phyloP scores from a whole-genome alignment of 306 rosid genomes.

The Macrotyloma uniflorum region DNA sequence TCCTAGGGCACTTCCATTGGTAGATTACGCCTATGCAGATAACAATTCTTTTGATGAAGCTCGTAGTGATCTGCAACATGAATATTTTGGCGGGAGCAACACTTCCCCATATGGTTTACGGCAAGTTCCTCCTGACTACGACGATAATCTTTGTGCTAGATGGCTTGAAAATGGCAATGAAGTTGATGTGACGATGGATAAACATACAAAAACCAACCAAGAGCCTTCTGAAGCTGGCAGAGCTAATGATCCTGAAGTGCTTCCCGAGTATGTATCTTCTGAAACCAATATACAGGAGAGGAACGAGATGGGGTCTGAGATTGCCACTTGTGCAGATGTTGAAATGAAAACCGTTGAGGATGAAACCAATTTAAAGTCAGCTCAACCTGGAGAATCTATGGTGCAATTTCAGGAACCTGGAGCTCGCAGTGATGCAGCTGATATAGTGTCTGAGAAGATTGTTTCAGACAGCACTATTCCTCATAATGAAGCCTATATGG shows the following conservation, averaged over 20 bases:
- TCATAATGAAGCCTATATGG: slow-evolving; percentile 34
- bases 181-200: slow-evolving; percentile 40
- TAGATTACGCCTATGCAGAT: slow-evolving; percentile 43
- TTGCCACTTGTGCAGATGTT: slow-evolving; percentile 36
- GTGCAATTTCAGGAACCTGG: slow-evolving; percentile 40
- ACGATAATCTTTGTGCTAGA: slow-evolving; percentile 47
- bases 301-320: slow-evolving; percentile 26
- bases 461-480: slow-evolving; percentile 29
- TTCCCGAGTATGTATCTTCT: slow-evolving; percentile 22
- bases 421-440: slow-evolving; percentile 26
- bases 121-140: slow-evolving; percentile 40
- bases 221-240: slow-evolving; percentile 41
- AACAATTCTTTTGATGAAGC: slow-evolving; percentile 34
- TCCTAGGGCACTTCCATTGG: slow-evolving; percentile 78
- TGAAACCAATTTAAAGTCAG: slow-evolving; percentile 37
- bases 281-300: slow-evolving; percentile 39
- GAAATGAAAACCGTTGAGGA: slow-evolving; percentile 42
- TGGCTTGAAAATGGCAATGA: slow-evolving; percentile 57
- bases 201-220: slow-evolving; percentile 29
- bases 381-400: slow-evolving; percentile 32
- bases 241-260: slow-evolving; percentile 31
- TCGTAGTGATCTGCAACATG: slow-evolving; percentile 38
- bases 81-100: slow-evolving; percentile 30
- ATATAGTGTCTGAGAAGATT: slow-evolving; percentile 31
- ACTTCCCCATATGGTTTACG: slow-evolving; percentile 40